phyloP scores from a whole-genome alignment of 495 filamentous ascomycete genomes.

The Xylaria cubensis region DNA sequence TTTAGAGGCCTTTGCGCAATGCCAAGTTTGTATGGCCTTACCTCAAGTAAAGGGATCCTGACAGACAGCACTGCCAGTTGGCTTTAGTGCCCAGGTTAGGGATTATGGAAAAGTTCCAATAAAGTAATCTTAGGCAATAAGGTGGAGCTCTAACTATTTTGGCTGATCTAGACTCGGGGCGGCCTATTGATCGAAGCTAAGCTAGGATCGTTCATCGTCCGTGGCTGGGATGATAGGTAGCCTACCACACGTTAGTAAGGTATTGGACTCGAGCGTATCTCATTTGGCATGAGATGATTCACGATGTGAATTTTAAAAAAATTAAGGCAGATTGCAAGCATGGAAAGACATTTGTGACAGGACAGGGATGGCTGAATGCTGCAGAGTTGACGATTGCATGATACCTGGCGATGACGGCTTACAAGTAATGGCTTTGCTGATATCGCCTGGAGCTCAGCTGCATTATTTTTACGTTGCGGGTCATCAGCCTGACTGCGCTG shows the following conservation, averaged over 20 bases:
- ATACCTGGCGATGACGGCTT: not conserved
- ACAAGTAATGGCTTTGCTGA: not conserved
- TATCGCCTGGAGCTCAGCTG: constrained; percentile 6
- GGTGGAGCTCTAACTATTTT: not conserved
- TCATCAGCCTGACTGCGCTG: not conserved
- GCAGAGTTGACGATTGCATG: not conserved
- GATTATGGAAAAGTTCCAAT: not conserved
- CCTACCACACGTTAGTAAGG: no score
- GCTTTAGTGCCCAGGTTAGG: not conserved
- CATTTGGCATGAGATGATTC: not conserved
- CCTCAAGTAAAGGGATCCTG: not conserved
- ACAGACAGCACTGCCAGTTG: not conserved
- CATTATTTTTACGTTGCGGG: constrained; percentile 16
- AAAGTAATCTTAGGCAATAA: not conserved
- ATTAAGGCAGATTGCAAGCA: not conserved
- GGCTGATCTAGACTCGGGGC: not conserved
- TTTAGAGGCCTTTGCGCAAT: no score
- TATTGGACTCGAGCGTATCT: not conserved
- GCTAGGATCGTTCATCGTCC: not conserved
- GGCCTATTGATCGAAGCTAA: not conserved
- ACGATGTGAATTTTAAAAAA: not conserved
- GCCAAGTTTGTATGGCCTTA: no score
- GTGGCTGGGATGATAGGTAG: not conserved
- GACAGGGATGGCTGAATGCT: not conserved
- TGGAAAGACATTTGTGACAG: not conserved